Evolutionary conservation across 306 rosid species (phyloP).

Genomic region (Cucumis melo): DNA sequence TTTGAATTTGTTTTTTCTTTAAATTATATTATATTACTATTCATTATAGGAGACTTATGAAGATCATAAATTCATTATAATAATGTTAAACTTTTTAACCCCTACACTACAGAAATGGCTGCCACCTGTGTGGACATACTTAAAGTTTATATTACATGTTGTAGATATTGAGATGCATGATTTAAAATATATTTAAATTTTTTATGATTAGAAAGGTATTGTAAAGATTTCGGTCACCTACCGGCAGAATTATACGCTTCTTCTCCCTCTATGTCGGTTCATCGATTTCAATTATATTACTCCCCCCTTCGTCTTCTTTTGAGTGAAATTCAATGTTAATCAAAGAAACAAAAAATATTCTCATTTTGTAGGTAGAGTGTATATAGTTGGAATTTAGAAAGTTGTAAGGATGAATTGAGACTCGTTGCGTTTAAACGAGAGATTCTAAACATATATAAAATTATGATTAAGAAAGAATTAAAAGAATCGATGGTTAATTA

Average conservation of each 20-base stretch:
- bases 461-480: too few relatives aligned
- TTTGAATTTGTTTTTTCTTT: neutral
- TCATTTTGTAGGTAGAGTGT: too few relatives aligned
- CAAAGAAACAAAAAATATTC: too few relatives aligned
- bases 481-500: too few relatives aligned
- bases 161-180: neutral
- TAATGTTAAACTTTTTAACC: neutral
- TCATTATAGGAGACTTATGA: neutral
- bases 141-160: neutral
- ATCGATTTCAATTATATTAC: neutral
- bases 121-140: neutral
- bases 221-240: neutral
- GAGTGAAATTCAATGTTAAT: too few relatives aligned
- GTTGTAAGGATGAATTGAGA: too few relatives aligned
- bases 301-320: too few relatives aligned
- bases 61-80: neutral
- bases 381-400: too few relatives aligned
- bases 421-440: too few relatives aligned
- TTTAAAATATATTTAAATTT: too few relatives aligned
- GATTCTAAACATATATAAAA: too few relatives aligned
- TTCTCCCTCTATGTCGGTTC: neutral
- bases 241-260: neutral
- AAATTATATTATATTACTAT: neutral
- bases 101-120: neutral
- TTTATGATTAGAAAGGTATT: neutral